Percentiles rank a stretch among this genome's conserved stretches.
Evolutionary conservation across 176 grass and related monocot genomes (phyloP).

Genomic region (Oryza coarctata): DNA sequence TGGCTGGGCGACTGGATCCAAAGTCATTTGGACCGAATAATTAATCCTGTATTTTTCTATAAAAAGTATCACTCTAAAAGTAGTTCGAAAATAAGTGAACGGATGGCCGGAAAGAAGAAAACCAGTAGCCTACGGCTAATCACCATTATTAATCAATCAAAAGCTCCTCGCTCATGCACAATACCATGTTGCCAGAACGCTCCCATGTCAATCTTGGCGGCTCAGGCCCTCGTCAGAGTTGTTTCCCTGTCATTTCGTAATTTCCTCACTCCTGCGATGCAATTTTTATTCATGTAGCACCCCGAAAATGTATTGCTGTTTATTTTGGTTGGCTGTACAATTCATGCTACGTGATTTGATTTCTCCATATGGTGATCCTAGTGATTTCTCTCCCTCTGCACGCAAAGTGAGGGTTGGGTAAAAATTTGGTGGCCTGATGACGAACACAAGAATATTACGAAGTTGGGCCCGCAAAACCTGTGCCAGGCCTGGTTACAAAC

Average conservation of each 20-base stretch:
- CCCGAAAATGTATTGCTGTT: neutral
- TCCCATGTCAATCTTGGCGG: neutral
- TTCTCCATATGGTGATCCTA: neutral
- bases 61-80: neutral
- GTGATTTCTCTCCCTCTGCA: neutral
- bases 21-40: neutral
- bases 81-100: neutral
- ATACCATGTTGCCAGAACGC: neutral
- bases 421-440: neutral
- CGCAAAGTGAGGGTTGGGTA: neutral
- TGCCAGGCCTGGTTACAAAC: neutral
- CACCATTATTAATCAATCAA: neutral
- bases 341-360: neutral
- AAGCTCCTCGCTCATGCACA: neutral
- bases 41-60: neutral
- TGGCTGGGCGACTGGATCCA: neutral
- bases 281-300: neutral
- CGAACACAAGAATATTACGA: neutral
- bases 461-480: neutral
- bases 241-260: neutral
- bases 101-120: neutral
- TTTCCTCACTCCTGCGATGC: neutral
- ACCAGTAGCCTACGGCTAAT: neutral
- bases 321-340: neutral
- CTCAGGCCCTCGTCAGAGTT: neutral